Evolutionary conservation across 1,139 yeast genomes (phyloP).

Genomic region (Taphrina flavorubra): DNA sequence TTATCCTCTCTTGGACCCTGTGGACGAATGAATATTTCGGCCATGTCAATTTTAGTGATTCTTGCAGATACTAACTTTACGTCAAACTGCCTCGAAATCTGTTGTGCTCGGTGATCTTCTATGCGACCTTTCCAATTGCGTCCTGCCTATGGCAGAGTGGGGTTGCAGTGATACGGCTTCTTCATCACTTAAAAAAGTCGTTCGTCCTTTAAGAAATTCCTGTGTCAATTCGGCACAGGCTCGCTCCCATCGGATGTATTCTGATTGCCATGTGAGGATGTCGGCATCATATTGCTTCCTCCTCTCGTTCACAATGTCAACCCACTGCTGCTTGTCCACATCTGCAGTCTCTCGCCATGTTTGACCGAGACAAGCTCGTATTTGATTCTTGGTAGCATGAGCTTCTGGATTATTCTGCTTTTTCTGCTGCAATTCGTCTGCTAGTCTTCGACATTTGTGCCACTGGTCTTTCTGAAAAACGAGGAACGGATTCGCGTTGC

Average conservation of each 20-base stretch:
- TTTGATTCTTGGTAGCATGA: slow-evolving; percentile 54
- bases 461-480: slow-evolving; percentile 56
- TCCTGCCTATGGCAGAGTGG: not conserved
- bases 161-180: not conserved
- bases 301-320: slow-evolving; percentile 17
- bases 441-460: slow-evolving; percentile 54
- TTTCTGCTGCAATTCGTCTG: slow-evolving; percentile 52
- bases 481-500: slow-evolving; percentile 55
- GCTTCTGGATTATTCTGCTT: slow-evolving; percentile 50
- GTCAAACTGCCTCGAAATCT: not conserved
- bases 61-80: no score
- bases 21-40: no score
- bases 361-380: slow-evolving; percentile 55
- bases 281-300: slow-evolving; percentile 14
- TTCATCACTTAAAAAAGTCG: not conserved
- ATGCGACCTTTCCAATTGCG: not conserved
- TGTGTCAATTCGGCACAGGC: not conserved
- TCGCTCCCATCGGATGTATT: not conserved
- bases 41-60: no score
- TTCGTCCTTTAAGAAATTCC: not conserved
- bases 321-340: slow-evolving; percentile 52
- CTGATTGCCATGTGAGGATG: not conserved
- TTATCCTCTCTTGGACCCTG: no score
- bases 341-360: slow-evolving; percentile 56
- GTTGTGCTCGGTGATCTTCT: not conserved